Conservation (phyloP, 2,329 filamentous ascomycete species). For the Colletotrichum destructivum region DNA sequence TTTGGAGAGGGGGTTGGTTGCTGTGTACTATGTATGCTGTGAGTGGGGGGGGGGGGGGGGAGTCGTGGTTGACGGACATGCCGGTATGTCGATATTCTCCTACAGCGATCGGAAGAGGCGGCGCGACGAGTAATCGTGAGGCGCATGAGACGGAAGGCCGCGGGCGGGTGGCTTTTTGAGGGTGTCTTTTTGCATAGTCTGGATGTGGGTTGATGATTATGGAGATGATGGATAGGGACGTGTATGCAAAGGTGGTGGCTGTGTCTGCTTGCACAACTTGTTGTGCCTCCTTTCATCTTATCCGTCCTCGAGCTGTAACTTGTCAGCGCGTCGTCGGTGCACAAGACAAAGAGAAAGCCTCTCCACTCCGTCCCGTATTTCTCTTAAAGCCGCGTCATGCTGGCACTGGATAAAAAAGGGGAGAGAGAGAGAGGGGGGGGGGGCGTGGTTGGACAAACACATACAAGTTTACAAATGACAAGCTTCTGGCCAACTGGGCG, state of each 20-base stretch:
- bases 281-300: background rate
- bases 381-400: conserved; percentile 32
- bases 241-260: too few species aligned
- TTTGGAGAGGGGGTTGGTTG: too few species aligned
- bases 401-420: conserved; percentile 6
- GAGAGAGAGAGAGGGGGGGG: too few species aligned
- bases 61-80: conserved; percentile 11
- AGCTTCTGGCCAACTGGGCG: conserved; percentile 30
- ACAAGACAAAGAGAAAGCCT: conserved; percentile 1
- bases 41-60: conserved; percentile 3
- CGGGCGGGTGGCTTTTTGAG: too few species aligned
- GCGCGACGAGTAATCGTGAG: too few species aligned
- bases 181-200: too few species aligned
- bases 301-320: background rate
- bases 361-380: conserved; percentile 32
- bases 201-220: too few species aligned
- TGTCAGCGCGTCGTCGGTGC: background rate
- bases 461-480: background rate
- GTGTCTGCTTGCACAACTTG: background rate
- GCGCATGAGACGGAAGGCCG: background rate
- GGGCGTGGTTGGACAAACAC: too few species aligned
- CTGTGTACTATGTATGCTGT: background rate
- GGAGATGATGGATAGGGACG: too few species aligned
- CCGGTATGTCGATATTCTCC: conserved; percentile 33
- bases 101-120: background rate